Evolutionary conservation across 352 stramenopile species (phyloP).

Genomic region (Phytopythium kandeliae): DNA sequence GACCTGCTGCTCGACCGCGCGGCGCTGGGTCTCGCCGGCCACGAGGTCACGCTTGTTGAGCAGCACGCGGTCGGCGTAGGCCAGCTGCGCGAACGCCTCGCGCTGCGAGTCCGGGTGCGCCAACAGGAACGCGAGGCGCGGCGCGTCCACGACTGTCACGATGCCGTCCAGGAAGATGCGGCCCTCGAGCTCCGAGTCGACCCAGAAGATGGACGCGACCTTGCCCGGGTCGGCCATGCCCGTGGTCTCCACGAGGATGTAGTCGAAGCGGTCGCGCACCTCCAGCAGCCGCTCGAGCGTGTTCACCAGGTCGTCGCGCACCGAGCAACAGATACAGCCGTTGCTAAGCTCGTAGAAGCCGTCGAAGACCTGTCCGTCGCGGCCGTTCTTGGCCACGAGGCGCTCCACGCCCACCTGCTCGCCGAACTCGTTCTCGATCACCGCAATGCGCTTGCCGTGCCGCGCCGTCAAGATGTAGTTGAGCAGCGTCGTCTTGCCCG

Average conservation of each 20-base stretch:
- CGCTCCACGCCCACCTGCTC: conserved; percentile 94
- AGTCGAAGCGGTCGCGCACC: conserved; percentile 79
- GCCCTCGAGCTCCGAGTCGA: conserved; percentile 90
- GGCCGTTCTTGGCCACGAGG: conserved; percentile 77
- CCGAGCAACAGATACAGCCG: conserved; percentile 98
- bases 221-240: conserved; percentile 93
- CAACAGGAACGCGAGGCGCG: conserved; percentile 86
- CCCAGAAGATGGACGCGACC: conserved; percentile 95
- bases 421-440: conserved; percentile 99
- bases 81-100: conserved; percentile 95
- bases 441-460: conserved; percentile 93
- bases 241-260: conserved; percentile 94
- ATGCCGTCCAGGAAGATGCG: conserved; percentile 93
- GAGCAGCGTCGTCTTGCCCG: conserved; percentile 97
- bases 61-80: conserved; percentile 97
- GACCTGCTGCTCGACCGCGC: conserved; percentile 35
- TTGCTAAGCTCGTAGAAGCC: conserved; percentile 96
- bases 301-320: conserved; percentile 88
- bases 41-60: conserved; percentile 99
- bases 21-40: conserved; percentile 29
- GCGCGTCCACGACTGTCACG: conserved; percentile 96
- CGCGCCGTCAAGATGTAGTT: conserved; percentile 93
- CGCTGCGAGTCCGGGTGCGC: conserved; percentile 32
- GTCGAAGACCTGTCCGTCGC: conserved; percentile 57
- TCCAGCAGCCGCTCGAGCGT: conserved; percentile 83